phyloP scores from a whole-genome alignment of 352 stramenopile species.

The Globisporangium spinosum region DNA sequence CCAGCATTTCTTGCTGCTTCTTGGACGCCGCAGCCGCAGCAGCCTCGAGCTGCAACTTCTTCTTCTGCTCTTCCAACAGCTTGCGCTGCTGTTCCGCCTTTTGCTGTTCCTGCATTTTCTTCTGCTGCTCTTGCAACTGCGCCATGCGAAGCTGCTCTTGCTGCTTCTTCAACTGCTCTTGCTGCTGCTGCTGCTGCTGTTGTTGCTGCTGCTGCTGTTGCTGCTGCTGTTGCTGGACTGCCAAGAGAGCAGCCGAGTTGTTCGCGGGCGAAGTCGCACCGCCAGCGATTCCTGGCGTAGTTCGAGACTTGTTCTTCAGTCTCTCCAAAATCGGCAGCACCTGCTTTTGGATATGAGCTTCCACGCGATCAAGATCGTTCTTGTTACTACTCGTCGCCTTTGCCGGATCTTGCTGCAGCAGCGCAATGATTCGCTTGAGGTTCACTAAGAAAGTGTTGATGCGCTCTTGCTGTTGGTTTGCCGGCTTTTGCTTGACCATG shows the following conservation, averaged over 20 bases:
- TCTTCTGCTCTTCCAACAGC: slow-evolving; percentile 62
- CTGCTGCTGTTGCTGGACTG: slow-evolving; percentile 25
- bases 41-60: slow-evolving; percentile 66
- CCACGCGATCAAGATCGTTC: slow-evolving; percentile 74
- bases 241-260: slow-evolving; percentile 6
- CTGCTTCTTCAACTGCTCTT: slow-evolving; percentile 64
- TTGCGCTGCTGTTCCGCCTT: slow-evolving; percentile 63
- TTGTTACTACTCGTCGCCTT: slow-evolving; percentile 78
- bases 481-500: slow-evolving; percentile 81
- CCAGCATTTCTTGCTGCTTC: slow-evolving; percentile 57
- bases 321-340: slow-evolving; percentile 74
- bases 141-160: slow-evolving; percentile 55
- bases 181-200: slow-evolving; percentile 25
- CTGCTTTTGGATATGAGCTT: slow-evolving; percentile 82
- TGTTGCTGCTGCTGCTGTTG: slow-evolving; percentile 29
- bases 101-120: slow-evolving; percentile 65
- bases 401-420: slow-evolving; percentile 75
- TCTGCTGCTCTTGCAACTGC: slow-evolving; percentile 62
- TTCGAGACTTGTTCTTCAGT: slow-evolving; percentile 67
- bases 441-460: slow-evolving; percentile 83
- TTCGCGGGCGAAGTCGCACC: slow-evolving; percentile 18
- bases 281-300: slow-evolving; percentile 19
- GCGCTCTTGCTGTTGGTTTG: slow-evolving; percentile 73
- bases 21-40: slow-evolving; percentile 49
- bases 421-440: slow-evolving; percentile 73